Evolutionary conservation across 2,329 filamentous ascomycete species (phyloP).

Genomic region (Cercospora brassicicola): DNA sequence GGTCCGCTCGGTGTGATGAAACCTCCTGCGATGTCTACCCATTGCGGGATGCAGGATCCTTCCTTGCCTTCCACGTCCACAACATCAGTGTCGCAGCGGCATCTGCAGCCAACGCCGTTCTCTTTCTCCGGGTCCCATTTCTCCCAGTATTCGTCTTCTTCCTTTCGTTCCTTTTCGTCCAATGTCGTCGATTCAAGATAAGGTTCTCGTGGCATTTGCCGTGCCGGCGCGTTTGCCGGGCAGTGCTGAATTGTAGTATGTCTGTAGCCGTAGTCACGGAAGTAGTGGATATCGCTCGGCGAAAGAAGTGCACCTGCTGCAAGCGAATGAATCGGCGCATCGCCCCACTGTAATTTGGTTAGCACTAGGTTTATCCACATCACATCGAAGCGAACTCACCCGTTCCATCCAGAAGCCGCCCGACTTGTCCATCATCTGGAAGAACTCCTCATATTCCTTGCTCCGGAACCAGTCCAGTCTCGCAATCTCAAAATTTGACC

Average conservation of each 20-base stretch:
- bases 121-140: conserved; percentile 82
- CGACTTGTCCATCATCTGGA: conserved; percentile 97
- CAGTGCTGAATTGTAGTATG: conserved; percentile 99
- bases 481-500: conserved; percentile 99
- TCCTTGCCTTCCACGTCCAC: conserved; percentile 97
- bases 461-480: conserved; percentile 93
- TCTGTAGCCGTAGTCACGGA: conserved; percentile 96
- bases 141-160: conserved; percentile 97
- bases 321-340: conserved; percentile 96
- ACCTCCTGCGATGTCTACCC: conserved; percentile 95
- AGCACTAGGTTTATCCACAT: conserved; percentile 39
- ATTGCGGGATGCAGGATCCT: conserved; percentile 90
- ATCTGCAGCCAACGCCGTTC: conserved; percentile 95
- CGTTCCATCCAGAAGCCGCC: conserved; percentile 99
- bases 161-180: conserved; percentile 73
- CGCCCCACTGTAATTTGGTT: conserved; percentile 75
- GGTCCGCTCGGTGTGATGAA: conserved; percentile 56
- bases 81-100: conserved; percentile 94
- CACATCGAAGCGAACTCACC: conserved; percentile 55
- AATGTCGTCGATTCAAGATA: conserved; percentile 56
- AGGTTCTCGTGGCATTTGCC: conserved; percentile 76
- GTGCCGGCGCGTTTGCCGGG: conserved; percentile 86
- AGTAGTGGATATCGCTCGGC: conserved; percentile 89
- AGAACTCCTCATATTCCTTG: conserved; percentile 97
- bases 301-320: conserved; percentile 84